Conservation (phyloP, 495 filamentous ascomycete species). For the Penicillium steckii region DNA sequence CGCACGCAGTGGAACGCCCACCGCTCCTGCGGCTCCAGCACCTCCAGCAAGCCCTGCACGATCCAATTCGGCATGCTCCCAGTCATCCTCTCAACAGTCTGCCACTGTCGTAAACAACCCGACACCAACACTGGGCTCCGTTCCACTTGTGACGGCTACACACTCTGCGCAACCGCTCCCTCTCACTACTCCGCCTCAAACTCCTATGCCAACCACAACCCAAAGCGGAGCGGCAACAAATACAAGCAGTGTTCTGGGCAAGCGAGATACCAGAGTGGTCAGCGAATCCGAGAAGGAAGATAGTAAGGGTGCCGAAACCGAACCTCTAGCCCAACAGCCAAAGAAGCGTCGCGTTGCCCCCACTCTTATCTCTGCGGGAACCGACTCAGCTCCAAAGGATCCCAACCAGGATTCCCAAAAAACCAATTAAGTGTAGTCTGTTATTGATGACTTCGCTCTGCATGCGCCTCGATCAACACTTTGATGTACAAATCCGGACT, state of each 20-base stretch:
- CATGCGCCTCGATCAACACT: no score
- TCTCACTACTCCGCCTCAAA: slow-evolving; percentile 79
- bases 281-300: slow-evolving; percentile 63
- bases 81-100: slow-evolving; percentile 38
- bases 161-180: slow-evolving; percentile 59
- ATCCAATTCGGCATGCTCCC: slow-evolving; percentile 81
- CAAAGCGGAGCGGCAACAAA: slow-evolving; percentile 42
- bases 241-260: slow-evolving; percentile 52
- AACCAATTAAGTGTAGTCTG: background rate
- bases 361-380: slow-evolving; percentile 55
- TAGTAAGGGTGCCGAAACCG: slow-evolving; percentile 46
- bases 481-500: no score
- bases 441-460: no score
- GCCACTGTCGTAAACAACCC: slow-evolving; percentile 67
- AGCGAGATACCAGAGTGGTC: slow-evolving; percentile 46
- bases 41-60: slow-evolving; percentile 74
- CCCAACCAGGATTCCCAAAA: background rate
- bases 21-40: slow-evolving; percentile 36
- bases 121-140: slow-evolving; percentile 67
- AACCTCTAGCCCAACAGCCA: slow-evolving; percentile 36
- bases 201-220: slow-evolving; percentile 53
- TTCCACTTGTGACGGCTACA: slow-evolving; percentile 71
- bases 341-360: slow-evolving; percentile 82
- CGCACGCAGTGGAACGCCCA: slow-evolving; percentile 21
- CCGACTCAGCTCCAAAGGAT: slow-evolving; percentile 23